A percentile compares a stretch with the other conserved stretches of the same genome.
Evolutionary conservation across 2,329 filamentous ascomycete genomes (phyloP).

Genomic region (Botrytis paeoniae): DNA sequence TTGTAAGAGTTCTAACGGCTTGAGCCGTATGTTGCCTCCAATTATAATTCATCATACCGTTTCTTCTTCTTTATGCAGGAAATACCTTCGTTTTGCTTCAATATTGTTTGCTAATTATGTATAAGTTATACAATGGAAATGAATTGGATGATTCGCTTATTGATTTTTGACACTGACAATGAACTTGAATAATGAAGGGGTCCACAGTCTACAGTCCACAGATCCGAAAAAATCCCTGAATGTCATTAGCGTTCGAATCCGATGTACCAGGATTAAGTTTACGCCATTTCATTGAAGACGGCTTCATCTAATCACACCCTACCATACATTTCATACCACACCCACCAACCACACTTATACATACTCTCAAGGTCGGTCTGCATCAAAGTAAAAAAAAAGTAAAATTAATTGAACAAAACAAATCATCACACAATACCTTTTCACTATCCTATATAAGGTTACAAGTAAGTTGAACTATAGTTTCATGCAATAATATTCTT

Average conservation of each 20-base stretch:
- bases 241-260: not conserved
- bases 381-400: not conserved
- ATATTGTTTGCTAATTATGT: not conserved
- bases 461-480: slow-evolving; percentile 6
- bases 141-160: slow-evolving; percentile 1
- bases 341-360: not conserved
- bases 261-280: not conserved
- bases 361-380: not conserved
- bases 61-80: not conserved
- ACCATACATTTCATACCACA: not conserved
- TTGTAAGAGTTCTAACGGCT: not conserved
- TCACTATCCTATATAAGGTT: not conserved
- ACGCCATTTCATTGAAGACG: not conserved
- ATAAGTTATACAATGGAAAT: not conserved
- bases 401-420: not conserved
- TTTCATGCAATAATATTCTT: slow-evolving; percentile 10
- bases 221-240: slow-evolving; percentile 8
- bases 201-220: not conserved
- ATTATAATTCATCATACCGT: not conserved
- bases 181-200: slow-evolving; percentile 10
- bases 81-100: not conserved
- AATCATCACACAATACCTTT: not conserved
- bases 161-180: not conserved
- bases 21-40: not conserved
- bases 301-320: not conserved